A percentile compares a stretch with the other conserved stretches of the same genome.
Conservation (phyloP, 768 basidiomycete genomes). For the Royoungia palumana region DNA sequence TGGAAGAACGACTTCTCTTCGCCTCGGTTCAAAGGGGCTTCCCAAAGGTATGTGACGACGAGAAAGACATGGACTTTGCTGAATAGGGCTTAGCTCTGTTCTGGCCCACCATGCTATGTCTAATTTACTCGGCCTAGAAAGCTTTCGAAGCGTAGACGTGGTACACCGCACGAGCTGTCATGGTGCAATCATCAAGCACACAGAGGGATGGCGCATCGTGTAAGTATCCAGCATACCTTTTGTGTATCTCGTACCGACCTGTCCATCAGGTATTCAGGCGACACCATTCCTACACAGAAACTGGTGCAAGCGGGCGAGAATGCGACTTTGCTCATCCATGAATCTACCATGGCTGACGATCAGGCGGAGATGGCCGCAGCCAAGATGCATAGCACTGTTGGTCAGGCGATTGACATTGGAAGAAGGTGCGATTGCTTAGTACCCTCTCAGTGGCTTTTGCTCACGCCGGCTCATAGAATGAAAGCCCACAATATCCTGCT, state of each 20-base stretch:
- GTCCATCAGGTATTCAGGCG: slow-evolving; percentile 76
- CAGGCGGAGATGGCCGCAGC: slow-evolving; percentile 64
- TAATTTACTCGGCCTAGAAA: slow-evolving; percentile 50
- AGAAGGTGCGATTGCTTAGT: slow-evolving; percentile 46
- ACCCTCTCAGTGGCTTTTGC: background rate
- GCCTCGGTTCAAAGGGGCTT: slow-evolving; percentile 6
- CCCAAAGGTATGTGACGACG: slow-evolving; percentile 4
- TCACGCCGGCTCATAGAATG: slow-evolving; percentile 54
- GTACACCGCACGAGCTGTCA: slow-evolving; percentile 69
- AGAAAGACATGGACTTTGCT: background rate
- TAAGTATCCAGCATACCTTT: slow-evolving; percentile 18
- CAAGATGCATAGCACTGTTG: slow-evolving; percentile 89
- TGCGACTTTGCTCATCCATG: slow-evolving; percentile 87
- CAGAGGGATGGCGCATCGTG: slow-evolving; percentile 50
- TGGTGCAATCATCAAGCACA: slow-evolving; percentile 65
- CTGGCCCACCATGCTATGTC: slow-evolving; percentile 45
- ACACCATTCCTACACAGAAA: slow-evolving; percentile 74
- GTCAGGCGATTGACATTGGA: slow-evolving; percentile 81
- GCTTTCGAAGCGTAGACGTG: slow-evolving; percentile 68
- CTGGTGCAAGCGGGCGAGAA: slow-evolving; percentile 61
- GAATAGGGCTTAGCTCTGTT: slow-evolving; percentile 38
- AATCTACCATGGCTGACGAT: slow-evolving; percentile 89
- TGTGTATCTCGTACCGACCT: background rate
- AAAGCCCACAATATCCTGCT: slow-evolving; percentile 79
- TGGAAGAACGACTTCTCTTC: slow-evolving; percentile 40